A percentile compares a stretch with the other conserved stretches of the same genome.
Conservation (phyloP, 345 rosid genomes). For the Hibiscus trionum region DNA sequence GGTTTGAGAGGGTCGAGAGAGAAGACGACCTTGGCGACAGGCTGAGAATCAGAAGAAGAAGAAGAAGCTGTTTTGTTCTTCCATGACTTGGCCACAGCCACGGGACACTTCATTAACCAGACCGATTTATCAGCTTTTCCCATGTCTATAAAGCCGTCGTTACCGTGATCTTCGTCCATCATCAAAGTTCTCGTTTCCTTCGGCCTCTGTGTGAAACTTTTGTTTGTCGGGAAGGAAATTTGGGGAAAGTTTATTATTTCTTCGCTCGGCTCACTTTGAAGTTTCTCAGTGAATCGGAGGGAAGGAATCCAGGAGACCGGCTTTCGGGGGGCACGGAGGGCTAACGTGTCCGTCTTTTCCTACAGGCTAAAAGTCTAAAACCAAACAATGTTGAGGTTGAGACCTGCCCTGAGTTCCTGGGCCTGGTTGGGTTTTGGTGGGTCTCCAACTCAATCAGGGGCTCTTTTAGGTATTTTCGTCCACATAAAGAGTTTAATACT, state of each 20-base stretch:
- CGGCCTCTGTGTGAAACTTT: neutral
- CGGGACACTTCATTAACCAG: constrained; percentile 92
- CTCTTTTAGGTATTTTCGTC: too few relatives aligned
- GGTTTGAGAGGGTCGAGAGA: constrained; percentile 48
- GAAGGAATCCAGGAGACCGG: neutral
- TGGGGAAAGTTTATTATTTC: neutral
- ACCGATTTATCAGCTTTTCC: constrained; percentile 53
- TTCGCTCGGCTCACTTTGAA: neutral
- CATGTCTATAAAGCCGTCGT: constrained; percentile 42
- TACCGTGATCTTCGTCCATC: constrained; percentile 43
- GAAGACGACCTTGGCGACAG: constrained; percentile 61
- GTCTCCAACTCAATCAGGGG: too few relatives aligned
- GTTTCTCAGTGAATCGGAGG: neutral
- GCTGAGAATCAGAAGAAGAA: constrained; percentile 39
- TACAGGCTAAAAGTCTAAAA: neutral
- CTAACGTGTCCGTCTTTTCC: neutral
- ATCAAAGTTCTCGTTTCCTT: neutral
- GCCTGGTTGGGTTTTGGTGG: neutral
- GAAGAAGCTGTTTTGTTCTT: constrained; percentile 21
- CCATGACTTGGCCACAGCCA: constrained; percentile 75
- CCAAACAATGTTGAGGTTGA: neutral
- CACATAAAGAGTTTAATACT: too few relatives aligned
- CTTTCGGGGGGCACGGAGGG: neutral
- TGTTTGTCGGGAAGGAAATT: constrained; percentile 1
- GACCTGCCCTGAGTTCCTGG: neutral